These are phyloP conservation scores for Trichosporon sp. DNA, from an alignment of 1,284 basidiomycete genomes.

Conservation along the genomic window DNA sequence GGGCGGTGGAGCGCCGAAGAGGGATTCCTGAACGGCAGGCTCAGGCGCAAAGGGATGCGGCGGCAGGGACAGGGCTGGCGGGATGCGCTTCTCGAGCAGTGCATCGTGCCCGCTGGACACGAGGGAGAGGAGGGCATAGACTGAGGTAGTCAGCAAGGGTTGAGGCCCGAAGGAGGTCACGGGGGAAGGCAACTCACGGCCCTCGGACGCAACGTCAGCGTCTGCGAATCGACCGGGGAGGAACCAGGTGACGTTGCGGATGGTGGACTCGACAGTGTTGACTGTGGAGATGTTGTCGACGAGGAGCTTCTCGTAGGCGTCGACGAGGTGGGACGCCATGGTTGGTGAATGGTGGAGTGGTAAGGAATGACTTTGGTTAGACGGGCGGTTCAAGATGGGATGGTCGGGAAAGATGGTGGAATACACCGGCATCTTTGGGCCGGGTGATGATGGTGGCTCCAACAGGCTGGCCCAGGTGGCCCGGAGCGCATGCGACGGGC, in stretches of 20 bases:
- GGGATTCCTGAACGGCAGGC: constrained; percentile 56
- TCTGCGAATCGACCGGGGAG: constrained; percentile 94
- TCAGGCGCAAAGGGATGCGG: constrained; percentile 58
- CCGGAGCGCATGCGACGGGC: background rate
- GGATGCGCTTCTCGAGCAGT: constrained; percentile 68
- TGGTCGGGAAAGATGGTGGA: constrained; percentile 2
- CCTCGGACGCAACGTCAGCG: constrained; percentile 89
- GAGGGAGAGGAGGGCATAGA: constrained; percentile 52
- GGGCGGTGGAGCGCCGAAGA: constrained; percentile 23
- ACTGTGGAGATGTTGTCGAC: constrained; percentile 81
- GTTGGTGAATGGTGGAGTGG: background rate
- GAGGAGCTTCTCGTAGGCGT: constrained; percentile 76
- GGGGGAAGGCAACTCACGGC: constrained; percentile 65
- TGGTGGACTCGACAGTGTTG: constrained; percentile 79
- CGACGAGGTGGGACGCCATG: constrained; percentile 31
- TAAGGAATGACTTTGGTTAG: background rate
- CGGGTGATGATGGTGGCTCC: background rate
- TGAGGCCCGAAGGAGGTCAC: constrained; percentile 22
- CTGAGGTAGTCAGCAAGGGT: constrained; percentile 32
- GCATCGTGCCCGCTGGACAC: constrained; percentile 73
- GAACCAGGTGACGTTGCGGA: constrained; percentile 90
- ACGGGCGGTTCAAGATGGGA: background rate
- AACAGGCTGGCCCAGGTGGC: background rate
- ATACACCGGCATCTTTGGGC: constrained; percentile 5
- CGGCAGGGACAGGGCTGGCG: constrained; percentile 67